phyloP scores from a whole-genome alignment of 805 yeast genomes.

The Myxozyma neotropica region DNA sequence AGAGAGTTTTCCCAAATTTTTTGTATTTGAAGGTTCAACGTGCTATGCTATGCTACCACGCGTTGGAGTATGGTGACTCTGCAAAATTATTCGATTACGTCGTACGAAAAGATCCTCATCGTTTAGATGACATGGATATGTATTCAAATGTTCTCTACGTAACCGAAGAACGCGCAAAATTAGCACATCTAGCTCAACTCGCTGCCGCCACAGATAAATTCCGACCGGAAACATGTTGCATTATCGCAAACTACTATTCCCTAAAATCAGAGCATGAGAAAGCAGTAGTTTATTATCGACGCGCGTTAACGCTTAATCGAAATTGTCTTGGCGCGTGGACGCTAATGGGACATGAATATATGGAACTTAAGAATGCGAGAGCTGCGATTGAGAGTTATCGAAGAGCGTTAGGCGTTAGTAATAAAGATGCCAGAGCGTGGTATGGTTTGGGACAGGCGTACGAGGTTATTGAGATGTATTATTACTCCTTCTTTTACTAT shows the following conservation, averaged over 20 bases:
- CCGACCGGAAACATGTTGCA: constrained; percentile 92
- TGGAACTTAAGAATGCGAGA: constrained; percentile 91
- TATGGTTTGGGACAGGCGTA: constrained; percentile 98
- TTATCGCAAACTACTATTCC: constrained; percentile 90
- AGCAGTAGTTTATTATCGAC: constrained; percentile 87
- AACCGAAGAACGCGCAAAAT: constrained; percentile 82
- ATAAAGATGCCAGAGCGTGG: constrained; percentile 95
- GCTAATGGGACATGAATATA: constrained; percentile 97
- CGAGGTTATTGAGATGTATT: constrained; percentile 92
- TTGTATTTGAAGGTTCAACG: constrained; percentile 75
- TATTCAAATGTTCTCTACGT: constrained; percentile 95
- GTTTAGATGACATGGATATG: constrained; percentile 88
- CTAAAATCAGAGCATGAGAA: constrained; percentile 91
- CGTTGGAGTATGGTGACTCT: constrained; percentile 80
- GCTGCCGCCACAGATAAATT: constrained; percentile 80
- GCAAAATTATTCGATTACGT: constrained; percentile 78
- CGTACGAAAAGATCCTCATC: constrained; percentile 71
- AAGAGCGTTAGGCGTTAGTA: constrained; percentile 86
- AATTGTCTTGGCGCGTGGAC: constrained; percentile 94
- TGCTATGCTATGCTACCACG: constrained; percentile 79
- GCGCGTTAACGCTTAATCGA: constrained; percentile 81
- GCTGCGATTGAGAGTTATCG: constrained; percentile 96
- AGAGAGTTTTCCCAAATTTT: constrained; percentile 67
- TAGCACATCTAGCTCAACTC: constrained; percentile 83
- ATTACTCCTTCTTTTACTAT: constrained; percentile 88